Evolutionary conservation across 257 asterid species (phyloP).

Genomic region (Datura wrightii): DNA sequence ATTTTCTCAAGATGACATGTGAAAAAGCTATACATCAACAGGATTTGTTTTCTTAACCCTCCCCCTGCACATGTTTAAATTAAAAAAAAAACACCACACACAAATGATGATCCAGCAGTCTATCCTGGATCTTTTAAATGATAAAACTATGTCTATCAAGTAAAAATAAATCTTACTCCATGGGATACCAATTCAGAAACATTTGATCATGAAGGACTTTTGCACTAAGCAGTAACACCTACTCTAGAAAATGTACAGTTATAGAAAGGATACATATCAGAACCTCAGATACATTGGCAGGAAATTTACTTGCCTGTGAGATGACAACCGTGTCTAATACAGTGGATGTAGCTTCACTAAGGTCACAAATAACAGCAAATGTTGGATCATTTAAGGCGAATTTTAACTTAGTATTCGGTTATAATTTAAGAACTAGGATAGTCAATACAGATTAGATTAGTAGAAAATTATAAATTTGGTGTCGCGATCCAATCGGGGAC

Average conservation of each 20-base stretch:
- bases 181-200: not conserved
- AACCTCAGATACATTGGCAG: not conserved
- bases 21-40: not conserved
- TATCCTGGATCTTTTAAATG: not conserved
- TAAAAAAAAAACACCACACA: not conserved
- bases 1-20: not conserved
- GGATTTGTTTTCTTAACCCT: not conserved
- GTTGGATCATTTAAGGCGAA: not conserved
- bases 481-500: not conserved
- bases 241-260: not conserved
- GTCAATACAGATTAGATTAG: not conserved
- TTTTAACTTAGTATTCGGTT: not conserved
- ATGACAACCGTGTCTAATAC: slow-evolving; percentile 42
- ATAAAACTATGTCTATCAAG: not conserved
- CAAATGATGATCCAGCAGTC: not conserved
- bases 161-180: not conserved
- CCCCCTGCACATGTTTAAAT: not conserved
- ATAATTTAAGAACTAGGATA: not conserved
- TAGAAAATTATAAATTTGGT: not conserved
- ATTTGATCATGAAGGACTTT: not conserved
- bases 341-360: not conserved
- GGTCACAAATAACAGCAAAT: not conserved
- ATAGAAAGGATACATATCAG: not conserved
- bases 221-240: not conserved
- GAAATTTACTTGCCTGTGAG: slow-evolving; percentile 57